Base-by-base conservation (phyloP, 1,284 basidiomycete species). In the Irpex sp. region DNA sequence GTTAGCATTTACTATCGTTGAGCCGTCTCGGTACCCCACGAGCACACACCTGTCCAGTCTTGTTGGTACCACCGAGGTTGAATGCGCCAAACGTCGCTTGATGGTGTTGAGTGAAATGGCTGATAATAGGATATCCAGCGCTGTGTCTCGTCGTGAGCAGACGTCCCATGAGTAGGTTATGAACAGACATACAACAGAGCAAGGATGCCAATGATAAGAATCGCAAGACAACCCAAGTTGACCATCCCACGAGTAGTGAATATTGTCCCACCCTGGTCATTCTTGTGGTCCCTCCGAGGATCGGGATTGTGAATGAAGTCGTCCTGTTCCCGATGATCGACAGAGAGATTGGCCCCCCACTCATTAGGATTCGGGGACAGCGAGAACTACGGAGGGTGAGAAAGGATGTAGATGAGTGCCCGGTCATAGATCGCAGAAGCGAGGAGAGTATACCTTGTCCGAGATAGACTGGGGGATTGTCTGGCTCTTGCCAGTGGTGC, bases 1-100 rank as follows among this genome's bases (percentile, higher is more conserved):
- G 49, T 19, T 8, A 21, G 47, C 9, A 15, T 49, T 36, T 26
- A 26, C 26, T 26, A 3, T 47, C 26, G 2, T 49, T 15, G 51
- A 60, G 9, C 21, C 26, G 13, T n/a, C 9, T 11, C 21, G 35
- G 39, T 7, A 39, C 36, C n/a, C 6, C n/a, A 21, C 49, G 3
- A 19, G 5, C 2, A 66, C 73, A 70, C 65, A 82, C 85, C 77
- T 94, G 92, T 43, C 93, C 94, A 11, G 84, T 84, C 4, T 85
- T 85, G 72, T 95, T 96, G 65, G 85, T 90, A 3, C 94, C 92
- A 35, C 93, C 93, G 19, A 93, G 69, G 69, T 92, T 92, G 73
- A 89, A 92, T 1, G 87, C 92, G 13, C 88, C 89, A 8, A 82
- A 73, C 2, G 75, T 81, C 1, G 85, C 84, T 31, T 78, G 78